phyloP scores from a whole-genome alignment of 345 rosid genomes.

The Eucalyptus coolabah region DNA sequence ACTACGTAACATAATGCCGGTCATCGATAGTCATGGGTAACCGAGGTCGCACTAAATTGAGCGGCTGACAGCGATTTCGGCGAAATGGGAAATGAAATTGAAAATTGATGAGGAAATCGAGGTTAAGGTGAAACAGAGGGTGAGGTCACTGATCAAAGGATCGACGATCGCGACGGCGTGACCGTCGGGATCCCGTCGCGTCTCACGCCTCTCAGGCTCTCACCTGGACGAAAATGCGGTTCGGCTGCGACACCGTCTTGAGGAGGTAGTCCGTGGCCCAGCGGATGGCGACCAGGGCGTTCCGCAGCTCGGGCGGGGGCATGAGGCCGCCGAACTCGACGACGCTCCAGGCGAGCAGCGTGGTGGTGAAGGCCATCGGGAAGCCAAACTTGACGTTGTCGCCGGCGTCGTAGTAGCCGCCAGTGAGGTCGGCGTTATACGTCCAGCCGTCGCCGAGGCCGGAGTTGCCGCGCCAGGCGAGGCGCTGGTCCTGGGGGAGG shows the following conservation, averaged over 20 bases:
- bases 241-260: conserved; percentile 82
- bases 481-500: conserved; percentile 27
- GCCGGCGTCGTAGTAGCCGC: conserved; percentile 86
- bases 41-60: not conserved
- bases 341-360: conserved; percentile 68
- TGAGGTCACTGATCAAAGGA: not conserved
- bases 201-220: not conserved
- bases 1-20: not conserved
- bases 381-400: conserved; percentile 76
- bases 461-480: conserved; percentile 42
- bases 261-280: conserved; percentile 84
- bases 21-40: not conserved
- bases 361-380: conserved; percentile 82
- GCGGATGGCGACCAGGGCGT: conserved; percentile 57
- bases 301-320: conserved; percentile 56
- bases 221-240: conserved; percentile 95
- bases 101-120: not conserved
- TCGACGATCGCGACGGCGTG: not conserved
- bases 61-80: not conserved
- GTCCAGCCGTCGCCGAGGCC: conserved; percentile 37
- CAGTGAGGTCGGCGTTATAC: conserved; percentile 23
- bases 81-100: not conserved
- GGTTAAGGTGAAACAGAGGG: not conserved
- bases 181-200: not conserved
- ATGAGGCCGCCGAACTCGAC: conserved; percentile 52